Conservation (phyloP, 2,329 filamentous ascomycete genomes). For the Lachnellula occidentalis region DNA sequence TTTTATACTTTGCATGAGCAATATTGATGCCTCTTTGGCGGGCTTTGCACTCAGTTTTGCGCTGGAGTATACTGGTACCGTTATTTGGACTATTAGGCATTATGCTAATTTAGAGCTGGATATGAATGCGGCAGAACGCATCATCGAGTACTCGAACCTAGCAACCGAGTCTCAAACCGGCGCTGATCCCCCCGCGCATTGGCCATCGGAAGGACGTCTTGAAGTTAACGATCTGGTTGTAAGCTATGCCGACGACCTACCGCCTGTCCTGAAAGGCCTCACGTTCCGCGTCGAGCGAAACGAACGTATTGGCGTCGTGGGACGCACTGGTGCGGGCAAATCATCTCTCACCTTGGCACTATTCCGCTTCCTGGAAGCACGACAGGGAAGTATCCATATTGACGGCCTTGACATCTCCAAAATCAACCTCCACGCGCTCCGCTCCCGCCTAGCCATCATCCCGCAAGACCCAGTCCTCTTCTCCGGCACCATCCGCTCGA, state of each 20-base stretch:
- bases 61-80: conserved; percentile 58
- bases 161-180: conserved; percentile 62
- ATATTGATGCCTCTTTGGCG: conserved; percentile 63
- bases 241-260: conserved; percentile 64
- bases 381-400: conserved; percentile 60
- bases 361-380: conserved; percentile 70
- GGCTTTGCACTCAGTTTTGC: conserved; percentile 73
- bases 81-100: conserved; percentile 61
- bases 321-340: conserved; percentile 73
- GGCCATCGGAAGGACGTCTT: conserved; percentile 69
- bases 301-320: conserved; percentile 70
- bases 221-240: conserved; percentile 70
- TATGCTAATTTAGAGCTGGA: conserved; percentile 69
- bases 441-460: conserved; percentile 73
- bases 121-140: conserved; percentile 73
- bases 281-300: conserved; percentile 61
- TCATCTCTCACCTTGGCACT: conserved; percentile 69
- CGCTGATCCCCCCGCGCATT: conserved; percentile 58
- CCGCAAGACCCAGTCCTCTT: conserved; percentile 80
- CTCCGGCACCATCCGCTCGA: conserved; percentile 69
- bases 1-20: conserved; percentile 55
- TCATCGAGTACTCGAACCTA: conserved; percentile 69
- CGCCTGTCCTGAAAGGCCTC: conserved; percentile 64
- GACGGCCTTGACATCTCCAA: conserved; percentile 71
- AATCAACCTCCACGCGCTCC: conserved; percentile 63